Evolutionary conservation across 2,329 filamentous ascomycete genomes (phyloP).

Genomic region (Ophiognomonia clavigignenti-juglandacearum): DNA sequence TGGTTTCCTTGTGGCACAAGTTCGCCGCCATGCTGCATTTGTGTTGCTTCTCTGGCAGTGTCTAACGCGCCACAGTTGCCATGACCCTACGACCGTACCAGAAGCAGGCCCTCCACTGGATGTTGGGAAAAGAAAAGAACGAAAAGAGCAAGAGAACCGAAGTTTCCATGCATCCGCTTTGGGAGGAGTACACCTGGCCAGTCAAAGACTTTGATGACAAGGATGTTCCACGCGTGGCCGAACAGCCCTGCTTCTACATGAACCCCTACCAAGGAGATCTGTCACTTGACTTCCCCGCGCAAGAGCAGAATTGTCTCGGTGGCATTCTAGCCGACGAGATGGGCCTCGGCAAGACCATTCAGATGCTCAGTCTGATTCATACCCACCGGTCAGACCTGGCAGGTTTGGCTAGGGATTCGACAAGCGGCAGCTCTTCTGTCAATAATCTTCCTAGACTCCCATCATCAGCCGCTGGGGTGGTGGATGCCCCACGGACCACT

Average conservation of each 20-base stretch:
- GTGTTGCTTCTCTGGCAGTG: no score
- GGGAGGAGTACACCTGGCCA: conserved; percentile 95
- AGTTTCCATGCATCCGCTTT: conserved; percentile 89
- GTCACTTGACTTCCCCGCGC: conserved; percentile 83
- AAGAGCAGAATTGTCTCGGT: conserved; percentile 91
- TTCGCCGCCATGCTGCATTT: no score
- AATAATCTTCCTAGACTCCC: conserved; percentile 60
- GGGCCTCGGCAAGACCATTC: conserved; percentile 96
- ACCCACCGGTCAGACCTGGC: conserved; percentile 63
- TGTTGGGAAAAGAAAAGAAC: conserved; percentile 88
- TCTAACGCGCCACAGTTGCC: conserved; percentile 38
- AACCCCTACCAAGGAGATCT: conserved; percentile 96
- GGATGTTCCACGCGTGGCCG: conserved; percentile 59
- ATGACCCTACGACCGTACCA: conserved; percentile 89
- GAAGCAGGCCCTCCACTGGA: conserved; percentile 93
- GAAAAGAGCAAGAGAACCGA: conserved; percentile 62
- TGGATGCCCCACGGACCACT: conserved; percentile 79
- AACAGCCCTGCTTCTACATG: conserved; percentile 77
- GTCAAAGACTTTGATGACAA: conserved; percentile 81
- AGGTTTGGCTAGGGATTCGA: conserved; percentile 29
- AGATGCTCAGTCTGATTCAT: conserved; percentile 94
- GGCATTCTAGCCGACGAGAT: conserved; percentile 95
- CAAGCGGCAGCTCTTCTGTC: conserved; percentile 35
- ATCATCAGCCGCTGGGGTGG: conserved; percentile 49
- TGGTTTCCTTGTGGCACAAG: no score